Base-by-base conservation (phyloP, 768 basidiomycete genomes). In the Suillus subaureus region DNA sequence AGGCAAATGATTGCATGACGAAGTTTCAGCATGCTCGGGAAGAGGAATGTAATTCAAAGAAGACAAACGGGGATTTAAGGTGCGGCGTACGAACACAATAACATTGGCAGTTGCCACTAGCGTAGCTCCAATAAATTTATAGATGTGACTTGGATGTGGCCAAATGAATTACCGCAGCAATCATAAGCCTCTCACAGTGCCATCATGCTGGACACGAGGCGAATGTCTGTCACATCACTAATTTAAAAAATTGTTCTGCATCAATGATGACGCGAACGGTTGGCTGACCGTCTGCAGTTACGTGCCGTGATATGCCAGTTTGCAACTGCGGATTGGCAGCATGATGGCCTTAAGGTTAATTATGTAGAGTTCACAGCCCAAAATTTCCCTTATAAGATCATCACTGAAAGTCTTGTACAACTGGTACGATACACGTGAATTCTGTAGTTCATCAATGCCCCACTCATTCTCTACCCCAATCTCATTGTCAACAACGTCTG, bases 151-250 rank as follows among this genome's bases (percentile, higher is more conserved):
- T 18, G 40, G 57, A 58, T 54, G 18, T 13, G 33, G 33, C 31
- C 21, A n/a, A 54, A 54, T 54, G 54, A 35, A 55, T 33, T 7
- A 60, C 58, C 58, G 57, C 57, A 58, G 57, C 26, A 18, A 18
- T 21, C 5, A 4, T 18, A 31, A 60, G 26, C 21, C 54, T 60
- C 58, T 42, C 58, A 60, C 58, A 60, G 26, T 42, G 15, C 13
- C 21, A 35, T 23, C 8, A 15, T 4, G 15, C 9, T 9, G 39
- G 57, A 12, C 40, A 60, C 40, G 58, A 60, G 58, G 57, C 57
- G 11, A 60, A 28, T 26, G 33, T 26, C 26, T 57, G 2, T 37
- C 35, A 37, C 33, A n/a, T 7, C 6, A 33, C 23, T 26, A 31
- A 54, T 33, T 33, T 33, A n/a, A n/a, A n/a, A 56, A 49, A 26